Evolutionary conservation across 805 yeast species (phyloP).

Genomic region (Ogataea chonburiensis): DNA sequence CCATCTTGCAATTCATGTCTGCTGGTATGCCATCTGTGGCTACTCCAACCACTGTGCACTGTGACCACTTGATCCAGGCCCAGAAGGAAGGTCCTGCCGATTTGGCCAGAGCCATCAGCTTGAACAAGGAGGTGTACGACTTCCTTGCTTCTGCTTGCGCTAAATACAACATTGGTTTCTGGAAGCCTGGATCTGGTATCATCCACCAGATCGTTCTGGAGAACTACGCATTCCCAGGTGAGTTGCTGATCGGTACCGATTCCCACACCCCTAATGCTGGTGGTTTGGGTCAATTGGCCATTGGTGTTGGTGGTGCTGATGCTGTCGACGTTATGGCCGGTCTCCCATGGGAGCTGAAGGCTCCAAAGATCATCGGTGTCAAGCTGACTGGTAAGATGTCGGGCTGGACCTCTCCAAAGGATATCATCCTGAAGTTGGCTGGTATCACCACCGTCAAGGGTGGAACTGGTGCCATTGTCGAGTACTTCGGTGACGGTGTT

Average conservation of each 20-base stretch:
- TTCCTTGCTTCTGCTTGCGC: slow-evolving; percentile 91
- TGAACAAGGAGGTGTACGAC: slow-evolving; percentile 94
- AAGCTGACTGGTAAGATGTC: slow-evolving; percentile 86
- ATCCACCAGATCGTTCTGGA: slow-evolving; percentile 97
- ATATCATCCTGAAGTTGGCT: slow-evolving; percentile 87
- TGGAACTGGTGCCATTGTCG: slow-evolving; percentile 96
- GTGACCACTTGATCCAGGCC: slow-evolving; percentile 98
- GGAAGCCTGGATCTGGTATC: slow-evolving; percentile 99
- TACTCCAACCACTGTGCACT: slow-evolving; percentile 94
- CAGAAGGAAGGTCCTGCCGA: slow-evolving; percentile 88
- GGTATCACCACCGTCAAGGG: slow-evolving; percentile 96
- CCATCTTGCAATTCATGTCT: slow-evolving; percentile 97
- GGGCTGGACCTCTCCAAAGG: slow-evolving; percentile 98
- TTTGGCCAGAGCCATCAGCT: slow-evolving; percentile 72
- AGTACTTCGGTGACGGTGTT: slow-evolving; percentile 95
- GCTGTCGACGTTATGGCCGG: slow-evolving; percentile 96
- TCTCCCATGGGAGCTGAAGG: slow-evolving; percentile 96
- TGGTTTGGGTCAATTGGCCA: slow-evolving; percentile 97
- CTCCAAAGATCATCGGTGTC: slow-evolving; percentile 94
- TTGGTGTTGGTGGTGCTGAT: slow-evolving; percentile 99
- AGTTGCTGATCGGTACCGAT: slow-evolving; percentile 96
- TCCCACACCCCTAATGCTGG: slow-evolving; percentile 99
- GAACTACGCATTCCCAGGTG: slow-evolving; percentile 95
- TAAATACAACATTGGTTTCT: slow-evolving; percentile 94
- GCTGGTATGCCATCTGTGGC: slow-evolving; percentile 85